Evolutionary conservation across 129 eudicot species (phyloP).

Genomic region (Calendula officinalis): DNA sequence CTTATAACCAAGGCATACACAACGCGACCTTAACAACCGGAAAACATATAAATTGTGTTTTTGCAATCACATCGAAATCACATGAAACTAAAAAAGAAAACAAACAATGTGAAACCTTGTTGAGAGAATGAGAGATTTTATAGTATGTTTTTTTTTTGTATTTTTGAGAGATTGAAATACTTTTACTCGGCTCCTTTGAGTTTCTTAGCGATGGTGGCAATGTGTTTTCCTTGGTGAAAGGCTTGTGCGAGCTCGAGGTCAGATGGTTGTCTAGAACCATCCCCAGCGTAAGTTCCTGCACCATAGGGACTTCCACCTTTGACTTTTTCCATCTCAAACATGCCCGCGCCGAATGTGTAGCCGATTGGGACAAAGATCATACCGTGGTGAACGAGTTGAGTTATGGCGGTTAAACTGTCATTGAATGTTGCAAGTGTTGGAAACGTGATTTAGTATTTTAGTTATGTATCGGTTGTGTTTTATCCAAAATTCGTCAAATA

Average conservation of each 20-base stretch:
- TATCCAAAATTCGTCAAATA: no score
- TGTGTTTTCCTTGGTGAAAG: slow-evolving; percentile 76
- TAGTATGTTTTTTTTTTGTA: slow-evolving; percentile 19
- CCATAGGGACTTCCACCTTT: slow-evolving; percentile 95
- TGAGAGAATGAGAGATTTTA: slow-evolving; percentile 5
- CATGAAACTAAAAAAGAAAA: slow-evolving; percentile 3
- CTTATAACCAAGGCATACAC: slow-evolving; percentile 15
- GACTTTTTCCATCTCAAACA: slow-evolving; percentile 83
- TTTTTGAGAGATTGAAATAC: not conserved
- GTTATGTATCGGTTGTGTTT: no score
- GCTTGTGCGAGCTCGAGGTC: slow-evolving; percentile 67
- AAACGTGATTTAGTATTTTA: no score
- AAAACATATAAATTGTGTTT: not conserved
- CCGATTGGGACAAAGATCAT: slow-evolving; percentile 91
- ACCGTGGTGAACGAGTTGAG: slow-evolving; percentile 87
- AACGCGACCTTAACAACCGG: slow-evolving; percentile 6
- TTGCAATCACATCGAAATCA: no score
- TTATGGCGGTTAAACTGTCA: slow-evolving; percentile 75
- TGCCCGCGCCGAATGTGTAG: slow-evolving; percentile 87
- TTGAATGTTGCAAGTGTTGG: not conserved
- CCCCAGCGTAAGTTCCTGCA: slow-evolving; percentile 80
- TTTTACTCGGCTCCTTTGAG: slow-evolving; percentile 55
- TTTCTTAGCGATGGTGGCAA: slow-evolving; percentile 69
- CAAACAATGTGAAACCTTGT: slow-evolving; percentile 1
- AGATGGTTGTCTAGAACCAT: slow-evolving; percentile 71